Evolutionary conservation across 164 flowering plant genomes (phyloP), one percentile per base, ranked within the genome.

Genomic region (Santalum album): DNA sequence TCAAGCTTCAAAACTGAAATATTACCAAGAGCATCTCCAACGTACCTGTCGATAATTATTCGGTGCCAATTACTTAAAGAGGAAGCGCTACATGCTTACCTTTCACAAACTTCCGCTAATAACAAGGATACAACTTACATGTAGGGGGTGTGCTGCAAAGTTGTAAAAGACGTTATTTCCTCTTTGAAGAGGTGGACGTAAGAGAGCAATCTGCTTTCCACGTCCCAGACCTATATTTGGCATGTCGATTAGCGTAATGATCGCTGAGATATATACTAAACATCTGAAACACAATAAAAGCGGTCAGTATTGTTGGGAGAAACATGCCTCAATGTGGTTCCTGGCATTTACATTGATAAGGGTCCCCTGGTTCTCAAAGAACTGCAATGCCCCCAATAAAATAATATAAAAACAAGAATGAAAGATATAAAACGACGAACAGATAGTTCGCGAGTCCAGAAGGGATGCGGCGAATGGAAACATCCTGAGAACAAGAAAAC

Each of bases 21-120:
- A 69, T 77, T 74, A 49, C 98, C 98, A 67, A 25, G 23, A 58
- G 87, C 65, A 70, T 87, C 84, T 72, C 98, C 98, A 49, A 75
- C 59, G 56, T 76, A 86, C 67, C 98, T 91, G 74, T 55, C 59
- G 25, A 53, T 14, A 20, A 17, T 38, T 16, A 56, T 18, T 36
- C 43, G 49, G 42, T 46, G 27, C 21, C 16, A 10, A 32, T 44
- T 25, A 58, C 24, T 15, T 36, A 36, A 29, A 27, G 25, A 27
- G 25, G 24, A 7, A 40, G 45, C n/a, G 23, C 16, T 32, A 42
- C 19, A 18, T 29, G 29, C 15, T 20, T 36, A 44, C 24, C 23
- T 49, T 55, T 44, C 12, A 17, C 42, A 20, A 27, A 25, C 1
- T 25, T 17, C 17, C 17, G 17, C 47, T 39, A 17, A 39, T 42